Conservation (phyloP, 2,329 filamentous ascomycete species). For the Mycosphaerelloides madeirae region DNA sequence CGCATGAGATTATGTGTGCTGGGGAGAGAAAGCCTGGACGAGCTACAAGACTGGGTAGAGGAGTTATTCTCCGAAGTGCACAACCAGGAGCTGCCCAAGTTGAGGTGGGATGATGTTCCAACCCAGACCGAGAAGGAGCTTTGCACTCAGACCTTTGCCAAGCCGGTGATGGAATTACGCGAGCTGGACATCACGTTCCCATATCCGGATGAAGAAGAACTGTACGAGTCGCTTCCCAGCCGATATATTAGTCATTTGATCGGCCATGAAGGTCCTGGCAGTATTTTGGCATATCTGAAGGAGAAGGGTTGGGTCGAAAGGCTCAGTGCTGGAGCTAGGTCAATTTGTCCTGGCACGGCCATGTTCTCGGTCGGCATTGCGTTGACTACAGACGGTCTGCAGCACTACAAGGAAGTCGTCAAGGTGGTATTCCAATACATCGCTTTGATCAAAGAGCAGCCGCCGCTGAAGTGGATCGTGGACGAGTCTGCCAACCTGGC, state of each 20-base stretch:
- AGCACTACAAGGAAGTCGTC: constrained; percentile 74
- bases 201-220: constrained; percentile 74
- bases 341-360: constrained; percentile 73
- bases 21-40: constrained; percentile 74
- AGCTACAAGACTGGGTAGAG: constrained; percentile 75
- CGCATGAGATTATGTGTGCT: constrained; percentile 87
- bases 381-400: constrained; percentile 78
- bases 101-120: constrained; percentile 61
- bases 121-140: constrained; percentile 59
- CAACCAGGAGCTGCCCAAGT: constrained; percentile 71
- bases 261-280: constrained; percentile 88
- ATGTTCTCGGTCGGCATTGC: constrained; percentile 76
- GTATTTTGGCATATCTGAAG: constrained; percentile 85
- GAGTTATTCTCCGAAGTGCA: constrained; percentile 76
- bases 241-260: constrained; percentile 85
- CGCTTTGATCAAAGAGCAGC: constrained; percentile 71
- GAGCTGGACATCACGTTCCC: constrained; percentile 77
- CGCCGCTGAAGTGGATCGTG: constrained; percentile 88
- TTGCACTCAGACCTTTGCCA: constrained; percentile 72
- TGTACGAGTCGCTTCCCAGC: constrained; percentile 76
- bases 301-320: constrained; percentile 84
- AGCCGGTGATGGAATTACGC: constrained; percentile 84
- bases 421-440: constrained; percentile 90
- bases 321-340: constrained; percentile 69
- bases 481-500: constrained; percentile 85